Evolutionary conservation across 352 stramenopile genomes (phyloP), one percentile per base, ranked within the genome.

Genomic region (Phytophthora rubi): DNA sequence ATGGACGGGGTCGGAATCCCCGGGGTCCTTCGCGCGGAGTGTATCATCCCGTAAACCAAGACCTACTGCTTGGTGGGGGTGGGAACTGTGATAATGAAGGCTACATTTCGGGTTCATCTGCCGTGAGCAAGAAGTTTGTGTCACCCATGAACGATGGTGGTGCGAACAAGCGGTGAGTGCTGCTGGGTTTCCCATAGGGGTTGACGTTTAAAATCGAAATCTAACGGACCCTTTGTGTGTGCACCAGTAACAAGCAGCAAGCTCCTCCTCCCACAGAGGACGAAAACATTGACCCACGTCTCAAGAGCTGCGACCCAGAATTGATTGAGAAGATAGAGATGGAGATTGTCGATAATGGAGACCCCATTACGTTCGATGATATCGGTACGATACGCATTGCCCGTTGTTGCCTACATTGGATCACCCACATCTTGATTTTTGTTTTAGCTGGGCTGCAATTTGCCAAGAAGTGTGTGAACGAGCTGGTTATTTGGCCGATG

Each of bases 401-500:
- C 45, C 7, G 4, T 10, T 21, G 9, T 48, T n/a, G 39, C 2
- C 2, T 21, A 9, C 39, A 0, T 4, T 33, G 51, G 18, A 48
- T 28, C 10, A 42, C 21, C 62, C 18, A 54, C 49, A 7, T 30
- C 26, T 6, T 42, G n/a, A 6, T 21, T 61, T 53, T 49, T 47
- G 12, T 21, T 59, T 57, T 70, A 95, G 97, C 98, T 56, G 98
- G 98, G 1, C 83, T 99, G 53, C 81, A 97, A 18, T 97, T 99
- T 78, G 98, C 97, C 3, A 99, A 99, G 74, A 92, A 98, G 59
- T 99, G 96, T 33, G 92, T 99, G 28, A 94, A 97, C 62, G 98
- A 99, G 83, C 80, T 99, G 15, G 97, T 99, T 12, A 98, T 98
- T 69, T 99, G 97, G 97, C 98, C 98, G 0, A 99, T 99, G 96